Percentiles rank a stretch among this genome's conserved stretches.
Conservation (phyloP, 352 stramenopile species). For the Globisporangium orthogonon region DNA sequence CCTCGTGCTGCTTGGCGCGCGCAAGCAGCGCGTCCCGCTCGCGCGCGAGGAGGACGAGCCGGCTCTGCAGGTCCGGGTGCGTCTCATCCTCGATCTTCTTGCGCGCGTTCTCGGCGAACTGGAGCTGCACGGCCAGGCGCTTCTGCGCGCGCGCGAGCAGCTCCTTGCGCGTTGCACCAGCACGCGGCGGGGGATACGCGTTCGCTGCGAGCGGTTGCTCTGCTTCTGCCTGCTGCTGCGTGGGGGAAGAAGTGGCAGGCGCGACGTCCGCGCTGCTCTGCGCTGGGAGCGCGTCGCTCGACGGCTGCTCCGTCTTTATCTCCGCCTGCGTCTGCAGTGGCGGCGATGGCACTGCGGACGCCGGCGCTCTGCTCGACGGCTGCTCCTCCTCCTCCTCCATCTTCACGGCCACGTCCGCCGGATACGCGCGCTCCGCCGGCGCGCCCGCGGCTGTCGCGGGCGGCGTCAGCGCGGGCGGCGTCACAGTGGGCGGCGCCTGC, state of each 20-base stretch:
- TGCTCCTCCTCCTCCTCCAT: background rate
- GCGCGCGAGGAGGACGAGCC: slow-evolving; percentile 28
- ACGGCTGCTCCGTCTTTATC: background rate
- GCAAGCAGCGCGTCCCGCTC: slow-evolving; percentile 44
- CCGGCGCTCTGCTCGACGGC: background rate
- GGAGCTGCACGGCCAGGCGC: slow-evolving; percentile 58
- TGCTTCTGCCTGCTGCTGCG: background rate
- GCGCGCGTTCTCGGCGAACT: slow-evolving; percentile 61
- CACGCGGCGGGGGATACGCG: background rate
- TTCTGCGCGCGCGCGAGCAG: slow-evolving; percentile 26
- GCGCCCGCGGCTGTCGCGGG: too few relatives aligned
- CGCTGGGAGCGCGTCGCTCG: background rate
- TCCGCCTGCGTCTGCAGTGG: background rate
- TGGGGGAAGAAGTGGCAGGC: background rate
- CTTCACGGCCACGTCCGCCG: background rate
- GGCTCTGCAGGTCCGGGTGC: slow-evolving; percentile 58
- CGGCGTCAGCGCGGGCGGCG: background rate
- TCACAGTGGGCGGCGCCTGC: background rate
- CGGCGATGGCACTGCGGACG: slow-evolving; percentile 1
- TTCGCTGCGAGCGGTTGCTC: background rate
- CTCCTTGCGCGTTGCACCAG: slow-evolving; percentile 20
- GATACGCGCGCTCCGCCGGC: background rate
- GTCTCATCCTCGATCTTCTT: slow-evolving; percentile 55
- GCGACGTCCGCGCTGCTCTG: background rate
- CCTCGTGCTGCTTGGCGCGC: slow-evolving; percentile 32